Evolutionary conservation across 345 rosid species (phyloP).

Genomic region (Excoecaria cochinchinensis): DNA sequence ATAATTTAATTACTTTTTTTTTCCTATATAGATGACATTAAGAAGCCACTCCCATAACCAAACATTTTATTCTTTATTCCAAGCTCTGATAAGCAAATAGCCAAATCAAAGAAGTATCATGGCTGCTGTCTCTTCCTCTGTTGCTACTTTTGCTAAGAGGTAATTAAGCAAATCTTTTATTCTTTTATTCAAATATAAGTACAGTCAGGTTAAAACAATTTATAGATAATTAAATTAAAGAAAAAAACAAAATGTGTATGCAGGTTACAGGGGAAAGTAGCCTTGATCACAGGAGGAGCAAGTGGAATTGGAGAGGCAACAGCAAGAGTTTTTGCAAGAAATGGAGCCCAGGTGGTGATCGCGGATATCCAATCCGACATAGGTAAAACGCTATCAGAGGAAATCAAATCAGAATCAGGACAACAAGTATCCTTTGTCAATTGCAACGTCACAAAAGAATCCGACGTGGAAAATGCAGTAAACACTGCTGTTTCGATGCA

Average conservation of each 20-base stretch:
- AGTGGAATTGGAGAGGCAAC: constrained; percentile 7
- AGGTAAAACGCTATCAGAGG: background rate
- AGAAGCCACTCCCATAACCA: too few relatives aligned
- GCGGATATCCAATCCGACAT: background rate
- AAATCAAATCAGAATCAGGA: constrained; percentile 1
- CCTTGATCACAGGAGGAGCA: constrained; percentile 5
- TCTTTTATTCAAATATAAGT: background rate
- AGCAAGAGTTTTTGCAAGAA: background rate
- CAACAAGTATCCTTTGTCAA: background rate
- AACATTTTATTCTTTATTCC: too few relatives aligned
- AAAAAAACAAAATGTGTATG: background rate
- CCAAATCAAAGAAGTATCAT: background rate
- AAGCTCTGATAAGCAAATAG: too few relatives aligned
- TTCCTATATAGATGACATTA: too few relatives aligned
- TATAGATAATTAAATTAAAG: too few relatives aligned
- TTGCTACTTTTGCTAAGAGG: background rate
- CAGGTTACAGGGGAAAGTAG: constrained; percentile 11
- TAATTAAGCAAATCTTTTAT: background rate
- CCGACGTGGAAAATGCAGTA: background rate
- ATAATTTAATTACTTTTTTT: too few relatives aligned
- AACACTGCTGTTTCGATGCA: constrained; percentile 11
- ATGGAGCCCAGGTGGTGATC: constrained; percentile 4
- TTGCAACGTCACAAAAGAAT: background rate
- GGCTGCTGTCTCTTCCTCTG: background rate
- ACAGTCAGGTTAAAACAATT: too few relatives aligned